Evolutionary conservation across 2,329 filamentous ascomycete genomes (phyloP).

Genomic region (Pseudocercospora fijiensis): DNA sequence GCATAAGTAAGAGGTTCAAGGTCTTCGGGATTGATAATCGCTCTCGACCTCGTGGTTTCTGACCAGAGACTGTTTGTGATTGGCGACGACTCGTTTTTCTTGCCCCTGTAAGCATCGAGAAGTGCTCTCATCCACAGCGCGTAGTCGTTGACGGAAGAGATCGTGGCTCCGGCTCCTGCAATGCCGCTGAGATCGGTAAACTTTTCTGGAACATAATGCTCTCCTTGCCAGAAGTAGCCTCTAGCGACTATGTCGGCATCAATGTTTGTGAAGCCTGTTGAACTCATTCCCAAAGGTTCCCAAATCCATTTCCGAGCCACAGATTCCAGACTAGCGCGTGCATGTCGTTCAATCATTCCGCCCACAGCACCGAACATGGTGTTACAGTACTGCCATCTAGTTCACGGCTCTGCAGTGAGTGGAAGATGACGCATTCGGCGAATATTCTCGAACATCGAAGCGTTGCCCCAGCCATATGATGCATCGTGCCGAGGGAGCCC

Average conservation of each 20-base stretch:
- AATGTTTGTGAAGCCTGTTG: constrained; percentile 39
- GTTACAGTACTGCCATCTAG: constrained; percentile 53
- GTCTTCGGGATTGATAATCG: not conserved
- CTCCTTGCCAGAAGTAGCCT: constrained; percentile 18
- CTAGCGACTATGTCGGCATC: constrained; percentile 38
- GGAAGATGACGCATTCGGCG: constrained; percentile 50
- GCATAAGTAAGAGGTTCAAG: not conserved
- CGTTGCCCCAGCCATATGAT: constrained; percentile 14
- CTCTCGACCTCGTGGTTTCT: not conserved
- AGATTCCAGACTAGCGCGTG: constrained; percentile 41
- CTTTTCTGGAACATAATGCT: constrained; percentile 16
- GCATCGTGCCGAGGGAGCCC: constrained; percentile 34
- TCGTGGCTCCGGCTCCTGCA: constrained; percentile 24
- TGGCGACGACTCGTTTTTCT: not conserved
- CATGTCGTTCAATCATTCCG: constrained; percentile 49
- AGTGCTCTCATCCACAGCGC: constrained; percentile 19
- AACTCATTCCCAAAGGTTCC: constrained; percentile 50
- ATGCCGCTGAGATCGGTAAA: constrained; percentile 12
- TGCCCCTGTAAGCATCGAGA: not conserved
- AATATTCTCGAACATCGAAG: constrained; percentile 31
- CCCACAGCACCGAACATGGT: constrained; percentile 50
- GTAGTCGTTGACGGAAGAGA: constrained; percentile 23
- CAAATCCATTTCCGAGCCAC: constrained; percentile 48
- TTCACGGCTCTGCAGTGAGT: constrained; percentile 47
- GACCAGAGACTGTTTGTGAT: not conserved